Base-by-base conservation (phyloP, 2,329 filamentous ascomycete genomes). In the Sporothrix luriei region DNA sequence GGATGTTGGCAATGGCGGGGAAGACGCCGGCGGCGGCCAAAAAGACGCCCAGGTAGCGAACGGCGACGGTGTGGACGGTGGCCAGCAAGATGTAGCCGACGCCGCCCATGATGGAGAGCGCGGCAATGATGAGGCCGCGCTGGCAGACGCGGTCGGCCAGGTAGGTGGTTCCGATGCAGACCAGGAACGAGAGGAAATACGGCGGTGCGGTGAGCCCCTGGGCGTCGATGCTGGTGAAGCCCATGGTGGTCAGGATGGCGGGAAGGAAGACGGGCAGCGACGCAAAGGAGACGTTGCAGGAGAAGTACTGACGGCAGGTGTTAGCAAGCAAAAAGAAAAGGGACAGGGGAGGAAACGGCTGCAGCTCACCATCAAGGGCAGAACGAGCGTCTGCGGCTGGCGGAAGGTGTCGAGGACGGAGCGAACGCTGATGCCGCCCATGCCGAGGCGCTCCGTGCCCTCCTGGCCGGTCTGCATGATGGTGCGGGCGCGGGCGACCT, bases 121-220 rank as follows among this genome's bases (percentile, higher is more conserved):
- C 73, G 3, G 84, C 79, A 72, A 92, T 85, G 73, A 87, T 84
- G 57, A 87, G 75, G 1, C 88, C 89, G 54, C 90, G 87, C 76
- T 91, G 89, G 72, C 86, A 84, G 1, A 84, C 82, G 16, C 82
- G 83, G 79, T 92, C 90, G n/a, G 89, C 88, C 48, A 91, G 76
- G 76, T 83, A 90, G 5, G 88, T 88, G 1, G 85, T 86, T 11
- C 75, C 74, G 71, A 92, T 83, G 57, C 87, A 90, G 26, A 88
- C 78, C 14, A 90, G 74, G 76, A 90, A 91, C 1, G 89, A 84
- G 19, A 90, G 78, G 74, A 92, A 87, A 77, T 90, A 92, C 0
- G 90, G 89, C 0, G 90, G 90, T 0, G 90, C 89, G 0, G 89
- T 89, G 14, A 93, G 83, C 0, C 90, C 91, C 78, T 93, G 90